phyloP scores from a whole-genome alignment of 306 rosid genomes.

The Malus sylvestris region DNA sequence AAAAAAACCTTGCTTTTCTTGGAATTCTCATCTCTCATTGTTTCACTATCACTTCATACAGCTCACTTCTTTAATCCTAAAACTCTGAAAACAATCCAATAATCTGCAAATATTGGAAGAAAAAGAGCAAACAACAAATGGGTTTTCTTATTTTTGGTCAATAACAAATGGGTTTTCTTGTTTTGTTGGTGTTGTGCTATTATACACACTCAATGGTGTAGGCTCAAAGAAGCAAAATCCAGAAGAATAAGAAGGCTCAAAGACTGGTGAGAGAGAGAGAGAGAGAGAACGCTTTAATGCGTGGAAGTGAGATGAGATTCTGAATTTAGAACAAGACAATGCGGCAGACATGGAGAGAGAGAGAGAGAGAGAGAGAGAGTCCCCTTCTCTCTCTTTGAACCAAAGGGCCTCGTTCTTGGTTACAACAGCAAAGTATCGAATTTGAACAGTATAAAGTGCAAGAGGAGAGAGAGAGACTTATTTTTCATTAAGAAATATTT shows the following conservation, averaged over 20 bases:
- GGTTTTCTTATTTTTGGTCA: slow-evolving; percentile 7
- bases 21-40: slow-evolving; percentile 85
- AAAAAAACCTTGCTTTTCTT: slow-evolving; percentile 83
- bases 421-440: slow-evolving; percentile 71
- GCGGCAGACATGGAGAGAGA: slow-evolving; percentile 53
- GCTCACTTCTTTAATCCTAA: slow-evolving; percentile 17
- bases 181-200: slow-evolving; percentile 22
- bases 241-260: slow-evolving; percentile 39
- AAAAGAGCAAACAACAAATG: slow-evolving; percentile 19
- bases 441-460: slow-evolving; percentile 83
- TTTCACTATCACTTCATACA: slow-evolving; percentile 65
- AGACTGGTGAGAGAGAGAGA: slow-evolving; percentile 23
- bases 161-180: slow-evolving; percentile 9
- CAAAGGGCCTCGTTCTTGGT: slow-evolving; percentile 83
- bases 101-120: slow-evolving; percentile 3
- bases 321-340: slow-evolving; percentile 77
- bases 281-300: slow-evolving; percentile 49
- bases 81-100: neutral
- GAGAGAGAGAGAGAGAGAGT: slow-evolving; percentile 12
- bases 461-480: neutral
- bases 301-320: slow-evolving; percentile 88
- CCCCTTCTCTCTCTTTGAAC: slow-evolving; percentile 50
- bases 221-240: slow-evolving; percentile 28
- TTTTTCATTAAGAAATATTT: neutral
- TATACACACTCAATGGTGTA: slow-evolving; percentile 19